Conservation (phyloP, 2,329 filamentous ascomycete genomes). For the Verticillium tricorpus region DNA sequence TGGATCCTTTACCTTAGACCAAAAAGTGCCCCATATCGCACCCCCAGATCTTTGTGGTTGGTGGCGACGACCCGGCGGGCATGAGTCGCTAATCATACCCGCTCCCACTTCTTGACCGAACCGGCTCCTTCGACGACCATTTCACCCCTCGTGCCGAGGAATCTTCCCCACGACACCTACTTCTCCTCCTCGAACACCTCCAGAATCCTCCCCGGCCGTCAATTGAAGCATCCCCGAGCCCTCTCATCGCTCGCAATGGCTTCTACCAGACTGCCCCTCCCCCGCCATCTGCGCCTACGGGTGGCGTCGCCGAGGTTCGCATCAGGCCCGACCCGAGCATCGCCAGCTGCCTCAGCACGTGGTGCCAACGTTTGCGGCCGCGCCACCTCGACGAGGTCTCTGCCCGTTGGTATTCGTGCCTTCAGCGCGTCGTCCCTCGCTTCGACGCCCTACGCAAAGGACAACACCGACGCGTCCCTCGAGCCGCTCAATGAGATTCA, state of each 20-base stretch:
- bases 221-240: background rate
- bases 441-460: background rate
- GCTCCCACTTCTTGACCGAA: background rate
- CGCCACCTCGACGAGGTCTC: background rate
- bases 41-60: background rate
- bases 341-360: constrained; percentile 6
- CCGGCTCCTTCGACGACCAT: background rate
- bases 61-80: background rate
- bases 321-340: constrained; percentile 4
- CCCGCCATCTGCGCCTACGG: constrained; percentile 13
- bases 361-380: constrained; percentile 9
- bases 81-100: background rate
- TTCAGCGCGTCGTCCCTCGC: background rate
- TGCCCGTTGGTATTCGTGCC: background rate
- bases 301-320: constrained; percentile 9
- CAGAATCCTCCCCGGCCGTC: background rate
- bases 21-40: background rate
- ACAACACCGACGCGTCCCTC: constrained; percentile 11
- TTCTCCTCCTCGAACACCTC: background rate
- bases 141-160: background rate
- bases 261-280: constrained; percentile 11
- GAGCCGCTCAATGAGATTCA: constrained; percentile 35
- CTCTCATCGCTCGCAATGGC: constrained; percentile 7
- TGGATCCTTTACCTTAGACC: background rate
- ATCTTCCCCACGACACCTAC: background rate